Base-by-base conservation (phyloP, 2,329 filamentous ascomycete species). In the Helicocarpus griseus region DNA sequence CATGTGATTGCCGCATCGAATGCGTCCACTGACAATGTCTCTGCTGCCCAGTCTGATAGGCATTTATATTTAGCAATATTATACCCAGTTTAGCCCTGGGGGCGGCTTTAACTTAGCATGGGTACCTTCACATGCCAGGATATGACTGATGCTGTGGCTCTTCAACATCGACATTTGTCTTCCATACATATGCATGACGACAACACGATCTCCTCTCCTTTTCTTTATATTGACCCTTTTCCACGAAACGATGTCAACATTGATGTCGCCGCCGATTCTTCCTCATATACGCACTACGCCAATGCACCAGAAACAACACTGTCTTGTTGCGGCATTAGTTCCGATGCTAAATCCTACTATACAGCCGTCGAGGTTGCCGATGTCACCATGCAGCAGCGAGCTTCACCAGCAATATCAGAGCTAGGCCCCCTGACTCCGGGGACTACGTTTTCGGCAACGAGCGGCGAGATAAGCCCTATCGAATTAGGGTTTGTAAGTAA, bases 311-410 rank as follows among this genome's bases (percentile, higher is more conserved):
- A 50, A 40, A 38, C 53, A 26, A 49, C 51, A n/a, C 51, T 55
- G 14, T 51, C 53, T 11, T 47, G 44, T 49, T 24, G 56, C 44
- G 49, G 28, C 39, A 46, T 43, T 50, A 48, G 56, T 9, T 53
- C 60, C 13, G 54, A 61, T 49, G 50, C 45, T 13, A 60, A 59
- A 43, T 52, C 58, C 21, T 59, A 57, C 33, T 61, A 58, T 53
- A 56, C 57, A 38, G 52, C 61, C 3, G 39, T 60, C 33, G 53
- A 59, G 36, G 48, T 60, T 44, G 57, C 55, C 19, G 51, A 57
- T 29, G 55, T 60, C 38, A 31, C 8, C 7, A n/a, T 41, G 17
- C 48, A 44, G 24, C 28, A 46, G 33, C 28, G 48, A 28, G 24
- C 47, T 24, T 54, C 56, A 14, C 48, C 48, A 29, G 40, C 47